phyloP scores from a whole-genome alignment of 2,329 filamentous ascomycete species.

The Calonectria hawksworthii region DNA sequence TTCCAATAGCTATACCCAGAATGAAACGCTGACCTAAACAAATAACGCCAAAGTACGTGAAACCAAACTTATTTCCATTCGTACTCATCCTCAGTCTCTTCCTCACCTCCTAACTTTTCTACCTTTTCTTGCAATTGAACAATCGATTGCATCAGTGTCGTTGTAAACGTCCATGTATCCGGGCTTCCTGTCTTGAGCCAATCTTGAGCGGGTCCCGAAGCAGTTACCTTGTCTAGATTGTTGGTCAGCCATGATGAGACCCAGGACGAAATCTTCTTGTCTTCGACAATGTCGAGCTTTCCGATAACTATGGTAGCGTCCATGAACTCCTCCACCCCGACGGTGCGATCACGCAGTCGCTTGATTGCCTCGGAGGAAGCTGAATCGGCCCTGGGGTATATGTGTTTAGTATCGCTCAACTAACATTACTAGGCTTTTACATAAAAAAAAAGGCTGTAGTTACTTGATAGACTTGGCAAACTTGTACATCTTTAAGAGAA shows the following conservation, averaged over 20 bases:
- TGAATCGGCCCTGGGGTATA: background rate
- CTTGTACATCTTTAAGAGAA: conserved; percentile 2
- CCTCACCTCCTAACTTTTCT: background rate
- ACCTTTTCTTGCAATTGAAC: background rate
- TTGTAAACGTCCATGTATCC: background rate
- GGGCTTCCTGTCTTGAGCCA: background rate
- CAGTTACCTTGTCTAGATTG: background rate
- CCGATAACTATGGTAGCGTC: background rate
- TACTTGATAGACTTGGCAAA: background rate
- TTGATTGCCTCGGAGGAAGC: background rate
- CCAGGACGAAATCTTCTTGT: background rate
- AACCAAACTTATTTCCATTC: background rate
- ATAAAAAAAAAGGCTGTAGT: background rate
- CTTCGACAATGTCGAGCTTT: background rate
- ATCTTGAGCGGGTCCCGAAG: background rate
- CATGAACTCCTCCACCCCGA: background rate
- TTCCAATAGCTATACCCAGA: background rate
- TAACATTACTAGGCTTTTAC: background rate
- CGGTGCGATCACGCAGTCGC: background rate
- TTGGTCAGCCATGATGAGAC: background rate
- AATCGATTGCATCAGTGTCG: background rate
- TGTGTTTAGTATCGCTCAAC: background rate
- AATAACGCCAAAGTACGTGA: background rate
- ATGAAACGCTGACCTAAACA: background rate
- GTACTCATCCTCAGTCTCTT: background rate